These are phyloP conservation scores for Dioszegia crocea DNA, from an alignment of 768 basidiomycete genomes.

Conservation along the genomic window DNA sequence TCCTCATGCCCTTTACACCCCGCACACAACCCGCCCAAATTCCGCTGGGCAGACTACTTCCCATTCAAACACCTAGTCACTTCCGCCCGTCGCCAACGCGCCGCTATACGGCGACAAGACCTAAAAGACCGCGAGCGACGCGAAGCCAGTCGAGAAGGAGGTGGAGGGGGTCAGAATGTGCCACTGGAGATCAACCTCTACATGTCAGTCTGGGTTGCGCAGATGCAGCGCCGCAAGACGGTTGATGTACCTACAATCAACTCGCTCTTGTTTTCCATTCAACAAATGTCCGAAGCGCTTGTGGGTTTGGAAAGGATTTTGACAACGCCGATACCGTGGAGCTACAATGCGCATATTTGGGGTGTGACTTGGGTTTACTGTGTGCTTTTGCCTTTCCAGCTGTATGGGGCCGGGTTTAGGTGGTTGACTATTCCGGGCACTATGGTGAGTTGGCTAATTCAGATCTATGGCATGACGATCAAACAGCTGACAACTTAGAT, in stretches of 20 bases:
- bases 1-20: slow-evolving; percentile 16
- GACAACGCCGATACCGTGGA: slow-evolving; percentile 47
- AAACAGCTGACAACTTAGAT: slow-evolving; percentile 14
- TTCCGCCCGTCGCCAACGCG: slow-evolving; percentile 18
- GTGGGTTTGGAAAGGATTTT: slow-evolving; percentile 43
- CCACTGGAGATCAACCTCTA: slow-evolving; percentile 44
- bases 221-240: slow-evolving; percentile 37
- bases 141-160: slow-evolving; percentile 13
- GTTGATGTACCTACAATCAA: slow-evolving; percentile 44
- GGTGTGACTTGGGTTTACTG: slow-evolving; percentile 46
- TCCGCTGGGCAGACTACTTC: slow-evolving; percentile 29
- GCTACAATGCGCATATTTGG: slow-evolving; percentile 46
- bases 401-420: slow-evolving; percentile 39
- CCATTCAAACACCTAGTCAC: slow-evolving; percentile 23
- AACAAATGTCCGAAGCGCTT: slow-evolving; percentile 35
- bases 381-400: slow-evolving; percentile 44
- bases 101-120: slow-evolving; percentile 11
- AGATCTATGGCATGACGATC: background rate
- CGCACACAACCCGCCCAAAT: slow-evolving; percentile 34
- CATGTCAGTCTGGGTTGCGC: slow-evolving; percentile 40
- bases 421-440: slow-evolving; percentile 47
- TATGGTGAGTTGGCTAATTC: slow-evolving; percentile 24
- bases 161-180: slow-evolving; percentile 36
- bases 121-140: slow-evolving; percentile 12
- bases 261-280: slow-evolving; percentile 29